Base-by-base conservation (phyloP, 148 eudicot species). In the Chenopodium quinoa region DNA sequence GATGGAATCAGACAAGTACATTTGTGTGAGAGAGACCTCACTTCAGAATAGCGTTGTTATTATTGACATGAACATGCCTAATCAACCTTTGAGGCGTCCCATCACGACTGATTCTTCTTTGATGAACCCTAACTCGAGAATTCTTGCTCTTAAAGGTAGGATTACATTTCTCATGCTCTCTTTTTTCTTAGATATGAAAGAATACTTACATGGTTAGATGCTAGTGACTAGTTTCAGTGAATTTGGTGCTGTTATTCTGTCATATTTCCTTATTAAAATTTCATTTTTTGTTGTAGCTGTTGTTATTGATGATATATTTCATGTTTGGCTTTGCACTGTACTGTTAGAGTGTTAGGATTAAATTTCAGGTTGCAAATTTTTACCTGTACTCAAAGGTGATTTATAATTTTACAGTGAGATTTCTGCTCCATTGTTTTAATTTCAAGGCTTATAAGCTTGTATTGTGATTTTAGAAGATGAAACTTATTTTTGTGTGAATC, bases 81-180 rank as follows among this genome's bases (percentile, higher is more conserved):
- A 23, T 23, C 25, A 23, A 23, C 25, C 25, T 23, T 23, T 23
- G 25, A 23, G 25, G 25, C 0, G 25, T 23, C 25, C 25, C 25
- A 23, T 23, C 25, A 23, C 98, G 4, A 97, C 98, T 2, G 98
- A 94, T 69, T 94, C 98, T 1, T 97, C 98, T 58, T 90, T 94
- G 80, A 94, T 94, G 98, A 94, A 94, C 82, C 98, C 98, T 16
- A 90, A 91, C 83, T 79, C 97, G 7, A 89, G 89, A 86, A 92
- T 94, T 76, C 86, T 94, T 47, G 98, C 98, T 19, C 92, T 94
- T 54, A 94, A 94, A 90, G 98, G 98, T 94, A 82, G 66, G 81
- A 25, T 70, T 6, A 14, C 13, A 20, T 9, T 31, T 1, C 0
- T 14, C 12, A 27, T 31, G 56, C n/a, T 16, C 63, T 68, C 32